Conservation (phyloP, 2,329 filamentous ascomycete genomes). For the Ascochyta lentis region DNA sequence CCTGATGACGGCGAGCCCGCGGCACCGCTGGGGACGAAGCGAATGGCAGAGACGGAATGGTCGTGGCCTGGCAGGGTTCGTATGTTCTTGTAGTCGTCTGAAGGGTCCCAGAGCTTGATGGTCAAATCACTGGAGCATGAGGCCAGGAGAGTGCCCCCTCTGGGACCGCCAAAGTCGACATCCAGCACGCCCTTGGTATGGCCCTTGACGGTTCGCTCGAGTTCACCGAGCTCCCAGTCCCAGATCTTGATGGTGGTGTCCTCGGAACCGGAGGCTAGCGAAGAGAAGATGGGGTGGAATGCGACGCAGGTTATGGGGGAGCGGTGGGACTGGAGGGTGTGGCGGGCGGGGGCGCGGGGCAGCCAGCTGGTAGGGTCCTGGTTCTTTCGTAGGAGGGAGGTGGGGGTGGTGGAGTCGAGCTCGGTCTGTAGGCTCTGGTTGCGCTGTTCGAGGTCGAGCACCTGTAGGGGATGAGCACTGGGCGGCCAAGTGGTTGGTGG, state of each 20-base stretch:
- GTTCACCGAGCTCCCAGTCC: slow-evolving; percentile 94
- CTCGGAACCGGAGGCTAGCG: slow-evolving; percentile 87
- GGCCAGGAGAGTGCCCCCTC: slow-evolving; percentile 78
- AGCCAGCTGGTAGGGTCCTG: slow-evolving; percentile 88
- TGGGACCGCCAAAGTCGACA: slow-evolving; percentile 86
- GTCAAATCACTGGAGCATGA: slow-evolving; percentile 89
- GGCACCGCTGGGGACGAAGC: slow-evolving; percentile 85
- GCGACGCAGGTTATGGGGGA: slow-evolving; percentile 84
- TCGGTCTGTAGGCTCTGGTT: slow-evolving; percentile 78
- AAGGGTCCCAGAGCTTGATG: slow-evolving; percentile 94
- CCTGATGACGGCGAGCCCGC: slow-evolving; percentile 79
- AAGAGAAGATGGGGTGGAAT: slow-evolving; percentile 91
- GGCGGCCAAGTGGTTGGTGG: background rate
- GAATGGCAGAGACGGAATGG: slow-evolving; percentile 86
- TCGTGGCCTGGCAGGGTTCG: slow-evolving; percentile 89
- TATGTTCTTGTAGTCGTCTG: slow-evolving; percentile 94
- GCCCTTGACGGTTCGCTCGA: slow-evolving; percentile 88
- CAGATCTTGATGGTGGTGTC: slow-evolving; percentile 96
- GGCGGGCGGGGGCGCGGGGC: slow-evolving; percentile 79
- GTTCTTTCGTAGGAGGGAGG: slow-evolving; percentile 78
- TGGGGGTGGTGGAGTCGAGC: slow-evolving; percentile 81
- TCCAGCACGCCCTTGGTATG: slow-evolving; percentile 89
- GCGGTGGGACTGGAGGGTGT: slow-evolving; percentile 84
- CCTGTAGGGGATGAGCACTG: slow-evolving; percentile 59
- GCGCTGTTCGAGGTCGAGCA: slow-evolving; percentile 88